phyloP scores from a whole-genome alignment of 768 basidiomycete species.

The Postia placenta region DNA sequence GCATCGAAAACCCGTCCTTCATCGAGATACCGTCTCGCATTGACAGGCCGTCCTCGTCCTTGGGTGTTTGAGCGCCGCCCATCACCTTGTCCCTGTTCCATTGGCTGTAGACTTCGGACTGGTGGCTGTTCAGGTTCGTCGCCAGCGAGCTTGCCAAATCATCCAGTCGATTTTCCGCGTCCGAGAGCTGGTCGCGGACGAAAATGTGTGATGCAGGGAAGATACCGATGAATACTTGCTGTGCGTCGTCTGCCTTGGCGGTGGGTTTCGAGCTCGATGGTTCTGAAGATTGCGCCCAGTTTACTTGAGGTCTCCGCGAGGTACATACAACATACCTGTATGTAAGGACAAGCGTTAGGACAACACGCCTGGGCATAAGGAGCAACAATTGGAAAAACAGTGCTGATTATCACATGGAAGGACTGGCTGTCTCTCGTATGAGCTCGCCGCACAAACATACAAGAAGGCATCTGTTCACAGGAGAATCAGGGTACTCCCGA shows the following conservation, averaged over 20 bases:
- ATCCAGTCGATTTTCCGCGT: slow-evolving; percentile 81
- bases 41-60: slow-evolving; percentile 10
- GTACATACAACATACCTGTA: slow-evolving; percentile 82
- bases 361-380: slow-evolving; percentile 5
- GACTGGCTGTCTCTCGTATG: too few relatives aligned
- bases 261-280: slow-evolving; percentile 43
- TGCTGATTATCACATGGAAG: too few relatives aligned
- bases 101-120: slow-evolving; percentile 17
- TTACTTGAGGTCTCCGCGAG: slow-evolving; percentile 64
- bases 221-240: slow-evolving; percentile 91
- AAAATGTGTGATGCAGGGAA: slow-evolving; percentile 89
- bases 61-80: neutral
- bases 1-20: neutral
- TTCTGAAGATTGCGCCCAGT: slow-evolving; percentile 56
- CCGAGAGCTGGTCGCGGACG: slow-evolving; percentile 78
- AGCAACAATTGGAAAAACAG: too few relatives aligned
- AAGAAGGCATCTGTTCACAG: too few relatives aligned
- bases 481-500: too few relatives aligned
- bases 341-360: slow-evolving; percentile 1
- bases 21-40: slow-evolving; percentile 10
- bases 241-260: slow-evolving; percentile 64
- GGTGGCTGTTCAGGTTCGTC: slow-evolving; percentile 22
- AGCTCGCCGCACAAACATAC: too few relatives aligned
- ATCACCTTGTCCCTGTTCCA: slow-evolving; percentile 8
- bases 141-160: slow-evolving; percentile 61